phyloP scores from a whole-genome alignment of 257 asterid species.

The Solanum sejunctum region DNA sequence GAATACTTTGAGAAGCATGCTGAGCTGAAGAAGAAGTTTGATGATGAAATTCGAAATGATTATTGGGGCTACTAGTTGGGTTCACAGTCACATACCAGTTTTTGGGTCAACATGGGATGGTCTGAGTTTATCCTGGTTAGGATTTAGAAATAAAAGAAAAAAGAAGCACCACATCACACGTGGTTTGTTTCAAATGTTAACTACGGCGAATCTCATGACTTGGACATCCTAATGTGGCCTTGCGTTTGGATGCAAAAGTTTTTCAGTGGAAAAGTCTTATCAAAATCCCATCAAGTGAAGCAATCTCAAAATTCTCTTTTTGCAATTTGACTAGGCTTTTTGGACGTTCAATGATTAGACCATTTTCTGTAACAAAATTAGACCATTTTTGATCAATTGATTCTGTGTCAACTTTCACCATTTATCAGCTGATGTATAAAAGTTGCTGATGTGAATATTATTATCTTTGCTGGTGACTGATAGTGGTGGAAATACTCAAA shows the following conservation, averaged over 20 bases:
- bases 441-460: background rate
- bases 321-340: background rate
- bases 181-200: slow-evolving; percentile 12
- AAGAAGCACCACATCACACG: background rate
- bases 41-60: slow-evolving; percentile 33
- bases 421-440: background rate
- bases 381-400: background rate
- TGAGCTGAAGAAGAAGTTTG: slow-evolving; percentile 67
- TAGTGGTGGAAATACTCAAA: background rate
- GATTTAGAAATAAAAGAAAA: slow-evolving; percentile 42
- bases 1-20: slow-evolving; percentile 93
- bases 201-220: background rate
- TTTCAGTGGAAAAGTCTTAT: background rate
- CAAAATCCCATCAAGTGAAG: background rate
- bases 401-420: background rate
- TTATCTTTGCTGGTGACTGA: background rate
- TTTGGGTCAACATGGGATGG: slow-evolving; percentile 1
- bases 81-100: background rate
- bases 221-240: background rate
- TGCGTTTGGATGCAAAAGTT: background rate
- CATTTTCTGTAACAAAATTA: background rate
- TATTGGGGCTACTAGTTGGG: slow-evolving; percentile 28
- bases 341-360: background rate
- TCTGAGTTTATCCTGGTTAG: slow-evolving; percentile 24
- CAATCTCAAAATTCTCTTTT: background rate